A percentile compares a stretch with the other conserved stretches of the same genome.
These are phyloP conservation scores for Sporodiniella umbellata DNA, from an alignment of 371 early-diverging fungal genomes.

Conservation along the genomic window DNA sequence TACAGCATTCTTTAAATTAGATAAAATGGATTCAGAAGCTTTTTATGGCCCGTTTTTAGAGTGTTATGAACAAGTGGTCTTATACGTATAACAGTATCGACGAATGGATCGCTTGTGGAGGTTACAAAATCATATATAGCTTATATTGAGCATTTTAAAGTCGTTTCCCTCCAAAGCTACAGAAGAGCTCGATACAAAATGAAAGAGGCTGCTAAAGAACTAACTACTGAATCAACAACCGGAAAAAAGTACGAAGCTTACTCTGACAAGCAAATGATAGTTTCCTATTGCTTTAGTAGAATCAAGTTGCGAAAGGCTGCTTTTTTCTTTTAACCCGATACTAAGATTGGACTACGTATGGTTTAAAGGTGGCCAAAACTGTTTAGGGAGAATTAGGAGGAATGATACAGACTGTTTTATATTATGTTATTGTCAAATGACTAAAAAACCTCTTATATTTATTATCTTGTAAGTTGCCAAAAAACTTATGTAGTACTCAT, in stretches of 20 bases:
- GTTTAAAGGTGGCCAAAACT: constrained; percentile 12
- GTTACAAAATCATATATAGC: too few relatives aligned
- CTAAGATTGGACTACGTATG: constrained; percentile 2
- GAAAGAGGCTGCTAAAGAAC: constrained; percentile 5
- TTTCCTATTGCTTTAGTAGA: constrained; percentile 9
- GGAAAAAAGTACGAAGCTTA: constrained; percentile 7
- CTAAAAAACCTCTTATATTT: too few relatives aligned
- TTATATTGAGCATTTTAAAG: constrained; percentile 2
- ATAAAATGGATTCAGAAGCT: constrained; percentile 6
- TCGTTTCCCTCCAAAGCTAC: constrained; percentile 6
- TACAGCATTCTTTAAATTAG: constrained; percentile 7
- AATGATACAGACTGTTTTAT: too few relatives aligned
- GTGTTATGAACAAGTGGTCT: constrained; percentile 16
- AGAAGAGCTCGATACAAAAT: constrained; percentile 8
- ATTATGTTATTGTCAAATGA: too few relatives aligned
- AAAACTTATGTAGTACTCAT: too few relatives aligned
- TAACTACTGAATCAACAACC: constrained; percentile 1
- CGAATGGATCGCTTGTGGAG: too few relatives aligned
- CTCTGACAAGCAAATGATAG: constrained; percentile 7
- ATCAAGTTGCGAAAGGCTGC: constrained; percentile 10
- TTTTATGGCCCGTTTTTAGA: constrained; percentile 8
- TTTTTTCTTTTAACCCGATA: neutral
- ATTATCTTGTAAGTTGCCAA: too few relatives aligned
- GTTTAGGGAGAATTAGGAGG: constrained; percentile 15
- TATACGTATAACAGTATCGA: neutral